A percentile compares a stretch with the other conserved stretches of the same genome.
These are phyloP conservation scores for Cordyceps sp. DNA, from an alignment of 2,329 filamentous ascomycete species.

Conservation along the genomic window DNA sequence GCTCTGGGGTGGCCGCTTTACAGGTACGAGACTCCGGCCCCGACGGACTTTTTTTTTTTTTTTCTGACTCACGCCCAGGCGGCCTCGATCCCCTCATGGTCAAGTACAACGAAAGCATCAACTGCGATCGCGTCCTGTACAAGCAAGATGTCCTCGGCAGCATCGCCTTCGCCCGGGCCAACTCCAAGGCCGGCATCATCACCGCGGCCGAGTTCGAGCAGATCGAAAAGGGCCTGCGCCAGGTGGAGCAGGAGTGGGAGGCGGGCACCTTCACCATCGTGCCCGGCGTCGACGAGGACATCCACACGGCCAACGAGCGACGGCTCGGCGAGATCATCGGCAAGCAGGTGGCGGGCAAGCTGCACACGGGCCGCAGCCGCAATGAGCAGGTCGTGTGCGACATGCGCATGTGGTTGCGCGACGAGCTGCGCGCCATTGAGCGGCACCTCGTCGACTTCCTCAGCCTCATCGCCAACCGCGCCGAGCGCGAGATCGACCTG, in stretches of 20 bases:
- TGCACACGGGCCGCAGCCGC: slow-evolving; percentile 74
- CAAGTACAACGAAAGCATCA: slow-evolving; percentile 68
- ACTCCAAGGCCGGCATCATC: slow-evolving; percentile 59
- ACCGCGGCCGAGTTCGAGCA: slow-evolving; percentile 53
- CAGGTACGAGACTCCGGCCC: slow-evolving; percentile 16
- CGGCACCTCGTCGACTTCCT: slow-evolving; percentile 51
- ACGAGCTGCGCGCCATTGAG: slow-evolving; percentile 57
- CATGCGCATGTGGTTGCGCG: slow-evolving; percentile 77
- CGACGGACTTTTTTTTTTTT: not conserved
- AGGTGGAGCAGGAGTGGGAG: slow-evolving; percentile 37
- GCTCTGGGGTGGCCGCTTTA: slow-evolving; percentile 33
- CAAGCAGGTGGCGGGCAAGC: slow-evolving; percentile 69
- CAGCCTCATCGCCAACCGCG: slow-evolving; percentile 48
- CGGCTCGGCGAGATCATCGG: slow-evolving; percentile 72
- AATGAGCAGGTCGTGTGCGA: slow-evolving; percentile 87
- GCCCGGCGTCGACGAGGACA: slow-evolving; percentile 37
- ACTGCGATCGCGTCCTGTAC: slow-evolving; percentile 64
- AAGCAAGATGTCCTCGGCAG: slow-evolving; percentile 65
- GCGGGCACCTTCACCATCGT: slow-evolving; percentile 31
- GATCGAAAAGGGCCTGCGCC: slow-evolving; percentile 55
- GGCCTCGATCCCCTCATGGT: slow-evolving; percentile 75
- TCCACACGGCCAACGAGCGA: slow-evolving; percentile 57
- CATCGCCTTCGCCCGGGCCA: slow-evolving; percentile 70
- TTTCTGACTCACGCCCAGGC: slow-evolving; percentile 26
- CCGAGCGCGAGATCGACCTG: slow-evolving; percentile 57